Evolutionary conservation across 495 filamentous ascomycete species (phyloP), one percentile per base, ranked within the genome.

Genomic region (Xylaria longipes): DNA sequence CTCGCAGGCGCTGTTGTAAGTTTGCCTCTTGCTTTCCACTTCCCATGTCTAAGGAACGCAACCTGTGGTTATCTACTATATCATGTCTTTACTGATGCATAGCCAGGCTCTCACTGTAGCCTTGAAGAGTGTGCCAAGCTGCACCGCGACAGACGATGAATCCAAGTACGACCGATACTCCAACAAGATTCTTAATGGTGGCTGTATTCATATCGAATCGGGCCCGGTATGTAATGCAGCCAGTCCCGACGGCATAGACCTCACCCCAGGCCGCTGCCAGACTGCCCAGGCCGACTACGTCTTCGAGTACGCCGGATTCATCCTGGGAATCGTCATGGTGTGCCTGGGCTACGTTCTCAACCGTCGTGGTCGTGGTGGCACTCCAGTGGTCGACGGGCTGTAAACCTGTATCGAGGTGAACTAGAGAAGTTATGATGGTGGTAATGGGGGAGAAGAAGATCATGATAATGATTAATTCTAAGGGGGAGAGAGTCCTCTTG

Each of bases 261-360:
- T 67, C 1, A 68, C 79, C 31, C 72, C 77, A 33, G 71, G 68
- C 25, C 76, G 80, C 9, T 83, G 81, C 67, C 58, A 54, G 3
- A 71, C 69, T 25, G 80, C 77, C 29, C 70, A 74, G n/a, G 77
- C 79, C 3, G 76, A 81, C 54, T 65, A 63, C 33, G 71, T 71
- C 17, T 83, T 82, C 58, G 78, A 81, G 76, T 79, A 80, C 65
- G 65, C 78, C 22, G 69, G 54, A 20, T 80, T 69, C 60, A 54
- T 77, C 50, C 50, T 76, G 20, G 78, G 74, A 22, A 2, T 80
- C 8, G 74, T 6, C 43, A 71, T 71, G 68, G 45, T 71, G n/a
- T 14, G 1, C 1, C 20, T 65, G 11, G 57, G 68, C 14, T 65
- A 64, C 22, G 4, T 65, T 6, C 31, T 71, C 20, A 27, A 6